phyloP scores from a whole-genome alignment of 140 eudicot genomes.

The Ambrosia hybrid region DNA sequence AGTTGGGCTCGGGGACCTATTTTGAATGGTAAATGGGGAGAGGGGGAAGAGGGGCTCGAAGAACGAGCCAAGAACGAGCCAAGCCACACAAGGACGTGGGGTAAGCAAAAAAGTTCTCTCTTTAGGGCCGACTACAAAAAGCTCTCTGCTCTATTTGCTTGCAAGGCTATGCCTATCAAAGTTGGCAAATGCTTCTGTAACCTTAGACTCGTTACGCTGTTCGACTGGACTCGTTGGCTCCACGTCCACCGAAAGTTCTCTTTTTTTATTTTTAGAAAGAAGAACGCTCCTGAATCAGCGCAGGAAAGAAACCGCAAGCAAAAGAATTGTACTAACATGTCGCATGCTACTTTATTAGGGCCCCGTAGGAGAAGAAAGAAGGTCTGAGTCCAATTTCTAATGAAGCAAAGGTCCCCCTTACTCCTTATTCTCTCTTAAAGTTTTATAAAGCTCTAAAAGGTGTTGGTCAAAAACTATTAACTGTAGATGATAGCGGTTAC shows the following conservation, averaged over 20 bases:
- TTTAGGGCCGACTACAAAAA: slow-evolving; percentile 3
- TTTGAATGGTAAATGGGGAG: slow-evolving; percentile 11
- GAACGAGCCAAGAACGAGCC: slow-evolving; percentile 12
- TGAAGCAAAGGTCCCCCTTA: background rate
- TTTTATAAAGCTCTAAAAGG: too few species aligned
- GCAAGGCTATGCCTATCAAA: background rate
- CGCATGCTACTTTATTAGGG: background rate
- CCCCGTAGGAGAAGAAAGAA: background rate
- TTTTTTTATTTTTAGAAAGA: too few species aligned
- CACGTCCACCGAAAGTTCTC: background rate
- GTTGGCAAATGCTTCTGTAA: background rate
- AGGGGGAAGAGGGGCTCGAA: slow-evolving; percentile 13
- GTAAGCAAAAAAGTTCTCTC: background rate
- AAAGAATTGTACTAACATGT: too few species aligned
- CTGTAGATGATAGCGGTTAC: too few species aligned
- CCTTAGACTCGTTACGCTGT: background rate
- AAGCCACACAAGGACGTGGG: slow-evolving; percentile 10
- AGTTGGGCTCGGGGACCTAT: background rate
- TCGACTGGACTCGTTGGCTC: background rate
- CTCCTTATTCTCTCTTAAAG: too few species aligned
- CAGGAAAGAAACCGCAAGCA: too few species aligned
- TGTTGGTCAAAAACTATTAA: too few species aligned
- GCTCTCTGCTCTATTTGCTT: background rate
- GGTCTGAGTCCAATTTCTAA: background rate
- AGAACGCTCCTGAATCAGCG: too few species aligned